Percentiles rank a stretch among this genome's conserved stretches.
Conservation (phyloP, 306 rosid genomes). For the Gastrolobium bilobum region DNA sequence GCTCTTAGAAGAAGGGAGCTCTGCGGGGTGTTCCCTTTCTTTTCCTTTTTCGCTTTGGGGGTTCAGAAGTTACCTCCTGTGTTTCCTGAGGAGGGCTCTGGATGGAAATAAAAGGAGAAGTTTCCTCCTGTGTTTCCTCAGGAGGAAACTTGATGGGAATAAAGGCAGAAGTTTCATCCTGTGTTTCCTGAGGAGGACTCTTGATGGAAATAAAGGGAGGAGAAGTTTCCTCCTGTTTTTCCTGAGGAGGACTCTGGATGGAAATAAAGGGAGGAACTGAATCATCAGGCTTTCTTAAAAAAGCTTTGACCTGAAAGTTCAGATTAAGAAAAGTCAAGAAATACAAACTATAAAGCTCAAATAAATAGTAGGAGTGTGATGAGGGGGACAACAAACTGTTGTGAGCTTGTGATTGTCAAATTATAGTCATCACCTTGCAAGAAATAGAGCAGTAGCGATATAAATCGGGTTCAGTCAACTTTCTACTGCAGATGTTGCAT, state of each 20-base stretch:
- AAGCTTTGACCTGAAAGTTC: constrained; percentile 53
- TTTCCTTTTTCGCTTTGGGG: not conserved
- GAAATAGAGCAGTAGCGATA: constrained; percentile 56
- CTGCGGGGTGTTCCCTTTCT: constrained; percentile 66
- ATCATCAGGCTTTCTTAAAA: constrained; percentile 42
- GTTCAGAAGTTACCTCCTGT: constrained; percentile 19
- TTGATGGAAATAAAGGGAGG: too few species aligned
- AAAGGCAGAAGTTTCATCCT: constrained; percentile 38
- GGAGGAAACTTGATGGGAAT: constrained; percentile 16
- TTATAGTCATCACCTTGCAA: constrained; percentile 57
- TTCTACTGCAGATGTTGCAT: constrained; percentile 53
- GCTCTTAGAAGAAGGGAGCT: constrained; percentile 59
- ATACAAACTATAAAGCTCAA: constrained; percentile 18
- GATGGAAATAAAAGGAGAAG: constrained; percentile 23
- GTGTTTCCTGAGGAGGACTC: not conserved
- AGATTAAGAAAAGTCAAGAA: constrained; percentile 16
- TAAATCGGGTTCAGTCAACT: constrained; percentile 48
- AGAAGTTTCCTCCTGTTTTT: not conserved
- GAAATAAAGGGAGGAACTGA: constrained; percentile 49
- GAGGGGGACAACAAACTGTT: constrained; percentile 6
- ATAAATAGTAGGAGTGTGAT: not conserved
- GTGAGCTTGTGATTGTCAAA: constrained; percentile 36
- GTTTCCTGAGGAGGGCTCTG: not conserved
- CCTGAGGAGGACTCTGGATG: constrained; percentile 19
- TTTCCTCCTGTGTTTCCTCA: not conserved